Evolutionary conservation across 345 rosid genomes (phyloP), one percentile per base, ranked within the genome.

Genomic region (Crucihimalaya himalaica): DNA sequence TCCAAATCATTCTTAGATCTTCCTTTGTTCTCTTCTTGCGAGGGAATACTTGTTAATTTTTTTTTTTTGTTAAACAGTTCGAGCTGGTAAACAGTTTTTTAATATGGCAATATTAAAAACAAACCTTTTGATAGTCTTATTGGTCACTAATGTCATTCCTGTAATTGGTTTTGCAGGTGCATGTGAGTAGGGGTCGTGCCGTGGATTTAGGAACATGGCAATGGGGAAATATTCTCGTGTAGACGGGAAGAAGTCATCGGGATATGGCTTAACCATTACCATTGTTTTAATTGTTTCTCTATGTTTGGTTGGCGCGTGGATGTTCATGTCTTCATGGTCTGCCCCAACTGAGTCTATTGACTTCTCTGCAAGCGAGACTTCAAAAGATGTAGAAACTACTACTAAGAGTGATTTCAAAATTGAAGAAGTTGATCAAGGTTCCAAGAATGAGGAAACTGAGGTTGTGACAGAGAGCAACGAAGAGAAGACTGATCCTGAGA

Each of bases 291-390:
- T 91, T 62, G 87, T 89, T 68, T 83, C 87, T 48, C 73, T 91
- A 9, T 84, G 86, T 81, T 81, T 94, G 71, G 85, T 89, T 72
- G 98, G 96, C 20, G 82, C 84, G 32, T 94, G 98, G 97, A 88
- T 84, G 88, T 81, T 89, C 72, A 87, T 89, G 82, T 85, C 97
- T n/a, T 86, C 96, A 10, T 84, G 91, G 54, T 68, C 84, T 52
- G 83, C 78, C 63, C 86, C 88, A 14, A 70, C 80, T 19, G 83
- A 74, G 77, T 74, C 70, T 65, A 48, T 66, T 63, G 68, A 71
- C 72, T 72, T 77, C 40, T 50, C 77, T 57, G 0, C 77, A 3
- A 77, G 18, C 40, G 19, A 71, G 62, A 40, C 32, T 65, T 18
- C 29, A 2, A 40, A 83, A 74, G 73, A 81, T 78, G 77, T 65